phyloP scores from a whole-genome alignment of 345 rosid genomes.

The Cardamine resedifolia region DNA sequence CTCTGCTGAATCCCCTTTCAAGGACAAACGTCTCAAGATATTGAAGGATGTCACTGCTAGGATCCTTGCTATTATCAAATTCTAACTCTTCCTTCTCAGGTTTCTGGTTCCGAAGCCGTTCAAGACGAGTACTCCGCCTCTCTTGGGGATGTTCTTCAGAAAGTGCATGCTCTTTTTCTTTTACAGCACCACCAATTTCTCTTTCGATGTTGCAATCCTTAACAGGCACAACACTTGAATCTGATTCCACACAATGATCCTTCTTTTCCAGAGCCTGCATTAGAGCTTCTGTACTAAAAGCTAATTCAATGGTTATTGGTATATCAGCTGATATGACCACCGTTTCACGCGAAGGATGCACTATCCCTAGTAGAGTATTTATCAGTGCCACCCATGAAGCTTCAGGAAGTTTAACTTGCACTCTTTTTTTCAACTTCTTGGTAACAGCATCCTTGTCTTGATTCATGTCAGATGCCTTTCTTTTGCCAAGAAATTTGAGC shows the following conservation, averaged over 20 bases:
- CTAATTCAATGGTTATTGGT: constrained; percentile 52
- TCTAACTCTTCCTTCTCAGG: constrained; percentile 86
- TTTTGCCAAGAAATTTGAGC: constrained; percentile 83
- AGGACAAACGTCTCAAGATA: constrained; percentile 70
- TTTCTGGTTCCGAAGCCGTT: constrained; percentile 91
- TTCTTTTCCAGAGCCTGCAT: constrained; percentile 46
- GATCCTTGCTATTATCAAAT: constrained; percentile 59
- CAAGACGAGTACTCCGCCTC: constrained; percentile 97
- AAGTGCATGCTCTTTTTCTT: constrained; percentile 54
- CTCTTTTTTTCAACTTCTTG: constrained; percentile 57
- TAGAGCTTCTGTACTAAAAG: constrained; percentile 45
- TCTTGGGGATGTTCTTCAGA: constrained; percentile 86
- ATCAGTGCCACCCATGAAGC: constrained; percentile 71
- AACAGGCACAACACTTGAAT: constrained; percentile 44
- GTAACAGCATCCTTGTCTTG: constrained; percentile 46
- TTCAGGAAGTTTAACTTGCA: constrained; percentile 60
- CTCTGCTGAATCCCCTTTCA: constrained; percentile 34
- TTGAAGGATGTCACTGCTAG: constrained; percentile 60
- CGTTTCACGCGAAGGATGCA: constrained; percentile 52
- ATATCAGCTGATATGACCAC: constrained; percentile 70
- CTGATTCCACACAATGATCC: constrained; percentile 37
- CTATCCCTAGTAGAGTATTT: constrained; percentile 66
- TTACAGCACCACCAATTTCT: constrained; percentile 48
- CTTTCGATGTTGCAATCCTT: constrained; percentile 51
- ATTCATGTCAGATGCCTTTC: constrained; percentile 63